Percentiles rank a stretch among this genome's conserved stretches.
These are phyloP conservation scores for Nematodospora anomalae DNA, from an alignment of 1,139 yeast genomes.

Conservation along the genomic window DNA sequence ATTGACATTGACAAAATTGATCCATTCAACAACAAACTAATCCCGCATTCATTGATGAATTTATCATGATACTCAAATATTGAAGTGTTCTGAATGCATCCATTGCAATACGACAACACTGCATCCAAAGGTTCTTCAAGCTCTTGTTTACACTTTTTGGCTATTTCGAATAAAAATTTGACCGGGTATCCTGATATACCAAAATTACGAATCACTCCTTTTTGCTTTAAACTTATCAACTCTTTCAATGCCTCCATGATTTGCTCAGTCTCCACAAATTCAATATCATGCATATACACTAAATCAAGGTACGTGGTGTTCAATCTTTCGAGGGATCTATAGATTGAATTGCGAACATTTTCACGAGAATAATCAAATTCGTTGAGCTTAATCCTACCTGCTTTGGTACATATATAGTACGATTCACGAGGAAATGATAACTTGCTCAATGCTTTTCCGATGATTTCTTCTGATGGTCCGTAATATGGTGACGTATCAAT, in stretches of 20 bases:
- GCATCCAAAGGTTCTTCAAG: constrained; percentile 66
- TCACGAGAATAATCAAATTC: constrained; percentile 73
- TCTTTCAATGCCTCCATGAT: constrained; percentile 64
- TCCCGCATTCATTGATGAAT: constrained; percentile 54
- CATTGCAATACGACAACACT: constrained; percentile 75
- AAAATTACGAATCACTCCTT: constrained; percentile 63
- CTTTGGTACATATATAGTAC: constrained; percentile 80
- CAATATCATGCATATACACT: constrained; percentile 87
- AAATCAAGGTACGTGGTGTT: constrained; percentile 70
- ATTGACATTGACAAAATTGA: constrained; percentile 89
- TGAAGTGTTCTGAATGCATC: constrained; percentile 76
- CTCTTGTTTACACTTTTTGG: constrained; percentile 33
- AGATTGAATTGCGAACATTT: constrained; percentile 61
- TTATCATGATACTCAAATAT: constrained; percentile 50
- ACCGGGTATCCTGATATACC: constrained; percentile 92
- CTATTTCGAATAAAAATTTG: constrained; percentile 55
- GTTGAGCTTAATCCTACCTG: constrained; percentile 68
- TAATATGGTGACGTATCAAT: constrained; percentile 92
- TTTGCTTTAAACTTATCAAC: constrained; percentile 56
- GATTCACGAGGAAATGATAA: constrained; percentile 54
- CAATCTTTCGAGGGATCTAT: constrained; percentile 65
- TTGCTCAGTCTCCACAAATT: constrained; percentile 61
- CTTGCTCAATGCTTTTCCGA: constrained; percentile 63
- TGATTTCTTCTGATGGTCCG: constrained; percentile 78
- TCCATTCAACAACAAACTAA: constrained; percentile 67